phyloP scores from a whole-genome alignment of 768 basidiomycete genomes.

The Hygrocybe punicea region DNA sequence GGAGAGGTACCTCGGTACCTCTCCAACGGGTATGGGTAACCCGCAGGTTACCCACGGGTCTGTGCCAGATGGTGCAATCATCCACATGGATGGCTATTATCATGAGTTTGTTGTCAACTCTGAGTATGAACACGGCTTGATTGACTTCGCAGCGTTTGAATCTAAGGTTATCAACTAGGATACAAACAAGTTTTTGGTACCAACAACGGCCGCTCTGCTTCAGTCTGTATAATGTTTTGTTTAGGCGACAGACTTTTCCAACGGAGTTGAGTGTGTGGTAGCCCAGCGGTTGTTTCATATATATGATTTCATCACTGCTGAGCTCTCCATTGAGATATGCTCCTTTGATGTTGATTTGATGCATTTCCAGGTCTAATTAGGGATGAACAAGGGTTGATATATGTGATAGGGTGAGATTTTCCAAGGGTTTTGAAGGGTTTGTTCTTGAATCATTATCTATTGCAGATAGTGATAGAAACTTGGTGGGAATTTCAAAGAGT shows the following conservation, averaged over 20 bases:
- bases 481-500: too few species aligned
- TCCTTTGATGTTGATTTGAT: conserved; percentile 40
- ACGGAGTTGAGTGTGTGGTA: conserved; percentile 12
- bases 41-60: too few species aligned
- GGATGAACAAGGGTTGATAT: too few species aligned
- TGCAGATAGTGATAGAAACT: too few species aligned
- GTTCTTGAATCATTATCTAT: too few species aligned
- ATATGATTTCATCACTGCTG: conserved; percentile 33
- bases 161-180: conserved; percentile 10
- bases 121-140: conserved; percentile 24
- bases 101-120: conserved; percentile 11
- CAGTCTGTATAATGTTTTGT: conserved; percentile 29
- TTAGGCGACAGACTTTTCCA: conserved; percentile 18
- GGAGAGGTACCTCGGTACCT: too few species aligned
- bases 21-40: too few species aligned
- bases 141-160: conserved; percentile 22
- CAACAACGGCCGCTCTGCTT: conserved; percentile 28
- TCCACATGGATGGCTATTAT: conserved; percentile 32
- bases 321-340: conserved; percentile 42
- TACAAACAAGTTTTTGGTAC: conserved; percentile 20
- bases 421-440: too few species aligned
- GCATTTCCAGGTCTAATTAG: conserved; percentile 28
- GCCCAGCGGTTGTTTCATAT: conserved; percentile 41
- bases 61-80: conserved; percentile 34
- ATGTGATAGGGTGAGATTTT: too few species aligned